Evolutionary conservation across 2,329 filamentous ascomycete genomes (phyloP), one percentile per base, ranked within the genome.

Genomic region (Byssothecium circinans): DNA sequence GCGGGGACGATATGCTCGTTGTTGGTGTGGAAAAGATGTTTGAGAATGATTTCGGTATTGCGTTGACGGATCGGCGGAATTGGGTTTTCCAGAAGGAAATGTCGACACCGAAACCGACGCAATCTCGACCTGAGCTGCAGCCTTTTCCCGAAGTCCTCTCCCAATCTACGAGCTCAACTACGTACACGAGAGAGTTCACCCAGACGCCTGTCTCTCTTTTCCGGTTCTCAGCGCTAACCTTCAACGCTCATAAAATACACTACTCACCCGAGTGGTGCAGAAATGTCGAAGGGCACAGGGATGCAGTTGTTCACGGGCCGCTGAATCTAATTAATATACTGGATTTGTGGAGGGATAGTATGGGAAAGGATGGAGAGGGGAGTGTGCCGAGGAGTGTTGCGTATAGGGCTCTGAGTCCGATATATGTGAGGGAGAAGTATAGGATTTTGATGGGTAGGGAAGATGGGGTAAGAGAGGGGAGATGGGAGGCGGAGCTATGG

Each of bases 181-280:
- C 27, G 8, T 14, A 54, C 22, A 42, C 35, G 10, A 76, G 86
- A 55, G 75, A 77, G 1, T 74, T 96, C 19, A 79, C 73, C 0
- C 89, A 91, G 3, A 84, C 85, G 4, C 77, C 81, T 1, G 78
- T 81, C 3, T 80, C 95, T 2, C 81, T 99, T 41, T 96, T 96
- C 74, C 84, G 92, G 45, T 99, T 95, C 76, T 92, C 87, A 15
- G 91, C 91, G 6, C 79, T 99, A 37, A 92, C 89, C 2, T 94
- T 91, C 76, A 99, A 99, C 71, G 90, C 89, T 1, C 94, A 99
- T 70, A 80, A 82, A 19, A 97, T 99, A 59, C 94, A 99, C 71
- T 79, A 95, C 18, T 87, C 96, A 64, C 81, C 80, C 1, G 67
- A 79, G 41, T 95, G 89, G 74, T 86, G 86, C 47, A 79, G 80